Conservation (phyloP, 257 asterid species). For the Nicotiana otophora region DNA sequence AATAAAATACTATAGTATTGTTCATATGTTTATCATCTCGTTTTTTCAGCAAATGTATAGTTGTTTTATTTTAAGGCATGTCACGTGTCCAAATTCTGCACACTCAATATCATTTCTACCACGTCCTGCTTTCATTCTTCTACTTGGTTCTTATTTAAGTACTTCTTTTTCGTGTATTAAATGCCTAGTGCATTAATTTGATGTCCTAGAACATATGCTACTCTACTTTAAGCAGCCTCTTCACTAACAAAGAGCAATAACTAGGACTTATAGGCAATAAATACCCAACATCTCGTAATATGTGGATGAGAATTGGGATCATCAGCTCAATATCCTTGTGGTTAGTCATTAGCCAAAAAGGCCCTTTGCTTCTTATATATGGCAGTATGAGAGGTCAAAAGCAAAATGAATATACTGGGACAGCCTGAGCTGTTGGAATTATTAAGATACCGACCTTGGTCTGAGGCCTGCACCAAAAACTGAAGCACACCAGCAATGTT, state of each 20-base stretch:
- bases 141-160: neutral
- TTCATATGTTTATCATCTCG: neutral
- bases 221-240: neutral
- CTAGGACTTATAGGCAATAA: neutral
- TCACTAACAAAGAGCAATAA: neutral
- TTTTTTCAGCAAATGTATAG: neutral
- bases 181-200: neutral
- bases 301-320: neutral
- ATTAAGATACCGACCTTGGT: neutral
- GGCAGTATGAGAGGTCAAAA: neutral
- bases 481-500: too few species aligned
- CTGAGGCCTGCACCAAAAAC: too few species aligned
- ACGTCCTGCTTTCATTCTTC: neutral
- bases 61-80: neutral
- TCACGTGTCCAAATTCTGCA: slow-evolving; percentile 1
- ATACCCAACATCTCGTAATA: neutral
- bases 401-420: neutral
- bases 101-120: neutral
- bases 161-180: neutral
- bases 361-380: neutral
- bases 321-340: neutral
- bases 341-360: neutral
- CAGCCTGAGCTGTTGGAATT: neutral
- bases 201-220: neutral
- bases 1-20: neutral